Percentiles rank a stretch among this genome's conserved stretches.
These are phyloP conservation scores for Phytopythium oedochilum DNA, from an alignment of 352 stramenopile genomes.

Conservation along the genomic window DNA sequence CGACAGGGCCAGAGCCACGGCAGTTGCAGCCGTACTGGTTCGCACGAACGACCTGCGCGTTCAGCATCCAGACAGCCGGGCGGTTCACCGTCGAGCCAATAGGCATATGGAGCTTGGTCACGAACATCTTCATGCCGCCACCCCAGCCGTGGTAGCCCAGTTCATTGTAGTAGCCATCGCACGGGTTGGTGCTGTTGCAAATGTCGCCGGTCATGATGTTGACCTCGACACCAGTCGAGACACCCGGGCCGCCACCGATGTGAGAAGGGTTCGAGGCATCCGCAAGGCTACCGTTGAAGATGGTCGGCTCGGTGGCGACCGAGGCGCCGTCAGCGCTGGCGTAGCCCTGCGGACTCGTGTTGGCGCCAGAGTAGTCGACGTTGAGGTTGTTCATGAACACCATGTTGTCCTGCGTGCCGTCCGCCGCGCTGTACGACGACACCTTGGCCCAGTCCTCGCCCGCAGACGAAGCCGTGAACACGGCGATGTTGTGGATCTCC, in stretches of 20 bases:
- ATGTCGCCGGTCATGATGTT: conserved; percentile 70
- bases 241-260: conserved; percentile 33
- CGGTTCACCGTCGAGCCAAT: conserved; percentile 33
- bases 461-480: conserved; percentile 26
- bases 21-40: conserved; percentile 79
- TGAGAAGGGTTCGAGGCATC: conserved; percentile 41
- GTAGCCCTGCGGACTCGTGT: conserved; percentile 39
- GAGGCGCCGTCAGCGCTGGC: conserved; percentile 20
- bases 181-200: conserved; percentile 35
- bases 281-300: conserved; percentile 33
- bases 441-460: conserved; percentile 29
- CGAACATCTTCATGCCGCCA: conserved; percentile 71
- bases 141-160: conserved; percentile 63
- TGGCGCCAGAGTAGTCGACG: conserved; percentile 35
- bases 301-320: conserved; percentile 14
- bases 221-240: conserved; percentile 59
- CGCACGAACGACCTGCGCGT: conserved; percentile 57
- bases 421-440: conserved; percentile 30
- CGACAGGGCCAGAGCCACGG: conserved; percentile 38
- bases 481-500: conserved; percentile 51
- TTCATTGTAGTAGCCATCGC: conserved; percentile 61
- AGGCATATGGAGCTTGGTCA: conserved; percentile 66
- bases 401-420: conserved; percentile 30
- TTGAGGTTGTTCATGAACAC: conserved; percentile 57
- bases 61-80: conserved; percentile 74